Percentiles rank a stretch among this genome's conserved stretches.
These are phyloP conservation scores for Flueggea neowawraea DNA, from an alignment of 441 rosid species.

Conservation along the genomic window DNA sequence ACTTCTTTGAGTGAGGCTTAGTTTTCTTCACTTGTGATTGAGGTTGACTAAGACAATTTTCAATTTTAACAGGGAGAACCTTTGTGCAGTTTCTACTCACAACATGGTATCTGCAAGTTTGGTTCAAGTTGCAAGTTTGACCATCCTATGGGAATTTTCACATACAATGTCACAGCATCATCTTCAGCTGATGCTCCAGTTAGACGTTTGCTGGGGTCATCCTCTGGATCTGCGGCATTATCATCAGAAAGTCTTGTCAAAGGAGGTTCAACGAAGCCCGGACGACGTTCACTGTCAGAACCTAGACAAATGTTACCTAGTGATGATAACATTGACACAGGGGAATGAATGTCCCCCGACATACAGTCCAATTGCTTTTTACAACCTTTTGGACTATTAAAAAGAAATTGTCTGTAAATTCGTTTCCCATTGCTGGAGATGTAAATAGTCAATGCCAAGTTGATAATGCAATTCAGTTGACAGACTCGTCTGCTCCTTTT, in stretches of 20 bases:
- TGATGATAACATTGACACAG: constrained; percentile 66
- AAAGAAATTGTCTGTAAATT: constrained; percentile 58
- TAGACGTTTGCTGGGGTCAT: constrained; percentile 45
- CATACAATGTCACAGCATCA: constrained; percentile 62
- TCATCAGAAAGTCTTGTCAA: constrained; percentile 73
- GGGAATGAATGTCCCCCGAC: constrained; percentile 35
- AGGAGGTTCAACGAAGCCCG: constrained; percentile 51
- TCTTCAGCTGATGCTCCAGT: constrained; percentile 58
- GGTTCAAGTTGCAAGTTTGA: constrained; percentile 99
- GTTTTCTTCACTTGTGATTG: too few relatives aligned
- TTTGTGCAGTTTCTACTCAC: constrained; percentile 87
- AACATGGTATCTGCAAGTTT: constrained; percentile 98
- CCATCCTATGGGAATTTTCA: constrained; percentile 90
- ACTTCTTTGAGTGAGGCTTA: too few relatives aligned
- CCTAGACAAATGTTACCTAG: constrained; percentile 75
- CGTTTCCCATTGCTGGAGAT: constrained; percentile 53
- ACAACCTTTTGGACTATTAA: constrained; percentile 26
- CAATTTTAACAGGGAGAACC: constrained; percentile 74
- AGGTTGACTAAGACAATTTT: too few relatives aligned
- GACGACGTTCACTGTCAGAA: constrained; percentile 72
- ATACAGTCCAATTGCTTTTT: constrained; percentile 18
- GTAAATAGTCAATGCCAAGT: constrained; percentile 50
- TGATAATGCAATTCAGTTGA: constrained; percentile 43
- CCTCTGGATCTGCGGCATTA: constrained; percentile 49
- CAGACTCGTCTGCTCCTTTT: constrained; percentile 26